Conservation (phyloP, 116 monocot species). For the Zostera marina region DNA sequence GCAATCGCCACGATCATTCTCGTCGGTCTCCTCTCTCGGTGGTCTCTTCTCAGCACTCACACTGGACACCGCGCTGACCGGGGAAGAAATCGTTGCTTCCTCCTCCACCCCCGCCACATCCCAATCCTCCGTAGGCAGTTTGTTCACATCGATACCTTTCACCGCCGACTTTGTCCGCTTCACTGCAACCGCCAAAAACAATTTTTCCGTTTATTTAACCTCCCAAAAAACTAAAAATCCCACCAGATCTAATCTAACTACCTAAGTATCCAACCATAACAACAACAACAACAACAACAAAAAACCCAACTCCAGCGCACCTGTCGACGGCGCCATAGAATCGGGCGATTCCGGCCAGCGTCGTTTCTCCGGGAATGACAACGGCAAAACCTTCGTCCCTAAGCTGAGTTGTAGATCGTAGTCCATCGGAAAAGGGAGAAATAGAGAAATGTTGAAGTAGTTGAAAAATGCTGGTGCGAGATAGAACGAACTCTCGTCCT, state of each 20-base stretch:
- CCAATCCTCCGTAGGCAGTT: constrained; percentile 14
- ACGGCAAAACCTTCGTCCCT: too few species aligned
- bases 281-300: too few species aligned
- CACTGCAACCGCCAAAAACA: not conserved
- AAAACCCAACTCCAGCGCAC: too few species aligned
- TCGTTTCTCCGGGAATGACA: too few species aligned
- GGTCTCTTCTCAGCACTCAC: constrained; percentile 13
- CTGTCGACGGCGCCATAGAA: too few species aligned
- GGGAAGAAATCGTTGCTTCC: constrained; percentile 19
- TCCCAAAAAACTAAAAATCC: not conserved
- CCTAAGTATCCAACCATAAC: too few species aligned
- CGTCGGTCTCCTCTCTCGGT: constrained; percentile 4
- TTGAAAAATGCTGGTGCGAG: too few species aligned
- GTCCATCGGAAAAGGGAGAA: too few species aligned
- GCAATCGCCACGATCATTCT: not conserved
- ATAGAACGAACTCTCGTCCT: too few species aligned
- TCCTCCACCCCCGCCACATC: constrained; percentile 6
- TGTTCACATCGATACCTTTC: constrained; percentile 51
- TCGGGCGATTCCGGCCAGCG: too few species aligned
- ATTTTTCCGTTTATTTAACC: not conserved
- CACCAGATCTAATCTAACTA: not conserved
- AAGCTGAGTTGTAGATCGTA: too few species aligned
- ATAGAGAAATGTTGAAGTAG: too few species aligned
- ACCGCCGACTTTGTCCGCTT: constrained; percentile 6
- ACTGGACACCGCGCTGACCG: constrained; percentile 30